Conservation (phyloP, 1,284 basidiomycete species). For the Vanrija sp. region DNA sequence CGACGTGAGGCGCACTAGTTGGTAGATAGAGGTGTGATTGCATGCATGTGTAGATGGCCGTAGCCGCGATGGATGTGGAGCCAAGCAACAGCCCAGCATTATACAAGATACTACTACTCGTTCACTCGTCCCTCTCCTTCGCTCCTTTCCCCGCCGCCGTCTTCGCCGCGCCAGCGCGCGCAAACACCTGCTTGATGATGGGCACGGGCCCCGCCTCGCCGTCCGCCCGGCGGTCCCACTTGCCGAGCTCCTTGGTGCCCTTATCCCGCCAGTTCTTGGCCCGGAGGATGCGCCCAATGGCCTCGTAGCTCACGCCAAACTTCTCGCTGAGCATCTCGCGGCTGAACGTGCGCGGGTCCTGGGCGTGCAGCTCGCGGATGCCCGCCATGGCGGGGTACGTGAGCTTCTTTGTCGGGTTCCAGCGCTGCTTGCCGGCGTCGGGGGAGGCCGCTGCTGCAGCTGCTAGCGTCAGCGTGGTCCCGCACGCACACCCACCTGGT, state of each 20-base stretch:
- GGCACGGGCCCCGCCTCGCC: conserved; percentile 31
- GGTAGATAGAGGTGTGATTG: neutral
- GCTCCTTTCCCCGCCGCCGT: neutral
- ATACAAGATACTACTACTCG: neutral
- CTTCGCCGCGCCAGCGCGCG: neutral
- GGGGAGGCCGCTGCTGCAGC: too few relatives aligned
- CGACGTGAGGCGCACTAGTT: conserved; percentile 53
- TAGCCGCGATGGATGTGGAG: neutral
- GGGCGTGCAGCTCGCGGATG: conserved; percentile 64
- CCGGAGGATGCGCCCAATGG: conserved; percentile 69
- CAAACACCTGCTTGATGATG: conserved; percentile 26
- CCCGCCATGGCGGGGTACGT: conserved; percentile 89
- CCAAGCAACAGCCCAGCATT: neutral
- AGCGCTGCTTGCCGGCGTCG: conserved; percentile 49
- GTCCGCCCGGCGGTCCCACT: conserved; percentile 51
- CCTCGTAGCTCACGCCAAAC: conserved; percentile 82
- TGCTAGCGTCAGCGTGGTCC: too few relatives aligned
- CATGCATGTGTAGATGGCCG: conserved; percentile 2
- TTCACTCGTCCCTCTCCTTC: neutral
- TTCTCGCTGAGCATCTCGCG: conserved; percentile 68
- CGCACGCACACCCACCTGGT: too few relatives aligned
- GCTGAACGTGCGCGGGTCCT: conserved; percentile 66
- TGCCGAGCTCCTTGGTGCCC: conserved; percentile 57
- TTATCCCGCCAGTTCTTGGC: conserved; percentile 1
- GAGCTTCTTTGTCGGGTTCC: conserved; percentile 79